Conservation (phyloP, 352 stramenopile genomes). For the Phytophthora sp. region DNA sequence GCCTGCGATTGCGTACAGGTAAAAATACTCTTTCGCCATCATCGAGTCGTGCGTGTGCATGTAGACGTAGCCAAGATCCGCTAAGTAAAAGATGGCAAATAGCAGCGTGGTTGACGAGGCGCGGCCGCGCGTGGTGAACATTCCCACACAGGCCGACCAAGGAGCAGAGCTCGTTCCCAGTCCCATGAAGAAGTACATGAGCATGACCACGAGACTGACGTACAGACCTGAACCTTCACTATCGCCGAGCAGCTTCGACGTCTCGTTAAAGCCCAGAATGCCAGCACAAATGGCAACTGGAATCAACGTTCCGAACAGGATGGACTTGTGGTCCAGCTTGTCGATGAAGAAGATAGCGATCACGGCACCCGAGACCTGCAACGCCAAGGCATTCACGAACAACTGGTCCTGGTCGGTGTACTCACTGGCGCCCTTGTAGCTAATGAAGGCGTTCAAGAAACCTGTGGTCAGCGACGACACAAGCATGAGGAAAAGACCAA, state of each 20-base stretch:
- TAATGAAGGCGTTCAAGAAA: slow-evolving; percentile 69
- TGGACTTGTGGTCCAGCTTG: slow-evolving; percentile 74
- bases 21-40: slow-evolving; percentile 53
- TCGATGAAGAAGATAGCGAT: slow-evolving; percentile 86
- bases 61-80: slow-evolving; percentile 59
- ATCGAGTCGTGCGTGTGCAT: slow-evolving; percentile 52
- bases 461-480: slow-evolving; percentile 60
- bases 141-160: slow-evolving; percentile 67
- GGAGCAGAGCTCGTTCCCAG: slow-evolving; percentile 62
- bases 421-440: slow-evolving; percentile 51
- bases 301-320: slow-evolving; percentile 73
- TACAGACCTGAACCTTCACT: slow-evolving; percentile 54
- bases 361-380: slow-evolving; percentile 62
- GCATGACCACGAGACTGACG: slow-evolving; percentile 59
- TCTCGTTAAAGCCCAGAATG: slow-evolving; percentile 69
- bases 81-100: slow-evolving; percentile 66
- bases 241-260: slow-evolving; percentile 46
- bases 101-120: slow-evolving; percentile 56
- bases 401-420: slow-evolving; percentile 55
- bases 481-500: slow-evolving; percentile 72
- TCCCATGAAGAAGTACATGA: slow-evolving; percentile 85
- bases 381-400: slow-evolving; percentile 61
- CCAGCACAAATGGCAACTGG: slow-evolving; percentile 54
- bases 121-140: slow-evolving; percentile 67
- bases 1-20: slow-evolving; percentile 58